Evolutionary conservation across 2,329 filamentous ascomycete genomes (phyloP).

Genomic region (Cordyceps sp.): DNA sequence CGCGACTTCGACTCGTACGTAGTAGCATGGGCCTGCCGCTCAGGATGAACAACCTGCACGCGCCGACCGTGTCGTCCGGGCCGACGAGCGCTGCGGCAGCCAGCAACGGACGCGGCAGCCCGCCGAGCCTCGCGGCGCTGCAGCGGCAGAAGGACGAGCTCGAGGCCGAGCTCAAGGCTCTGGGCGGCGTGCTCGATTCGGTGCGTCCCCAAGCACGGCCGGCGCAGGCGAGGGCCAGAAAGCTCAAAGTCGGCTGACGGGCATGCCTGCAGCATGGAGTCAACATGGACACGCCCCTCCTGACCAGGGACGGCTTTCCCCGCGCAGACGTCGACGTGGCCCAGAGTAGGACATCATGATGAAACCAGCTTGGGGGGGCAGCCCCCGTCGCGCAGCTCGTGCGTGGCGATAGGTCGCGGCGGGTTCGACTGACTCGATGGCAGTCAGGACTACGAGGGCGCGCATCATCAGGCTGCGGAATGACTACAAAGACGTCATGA

Average conservation of each 20-base stretch:
- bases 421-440: conserved; percentile 2
- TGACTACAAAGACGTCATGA: conserved; percentile 86
- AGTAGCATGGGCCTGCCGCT: conserved; percentile 5
- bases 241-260: conserved; percentile 9
- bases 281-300: conserved; percentile 76
- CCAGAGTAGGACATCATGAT: conserved; percentile 56
- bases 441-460: conserved; percentile 83
- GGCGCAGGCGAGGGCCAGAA: too few species aligned
- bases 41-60: conserved; percentile 38
- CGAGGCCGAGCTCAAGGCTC: conserved; percentile 72
- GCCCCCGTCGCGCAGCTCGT: too few species aligned
- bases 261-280: conserved; percentile 56
- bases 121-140: conserved; percentile 61
- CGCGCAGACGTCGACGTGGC: conserved; percentile 88
- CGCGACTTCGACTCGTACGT: too few species aligned
- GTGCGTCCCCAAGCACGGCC: conserved; percentile 29
- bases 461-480: conserved; percentile 82
- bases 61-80: conserved; percentile 52
- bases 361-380: too few species aligned
- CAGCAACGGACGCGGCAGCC: conserved; percentile 43
- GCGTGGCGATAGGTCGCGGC: too few species aligned
- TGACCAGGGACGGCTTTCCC: conserved; percentile 82
- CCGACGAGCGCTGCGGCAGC: conserved; percentile 42
- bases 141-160: conserved; percentile 70
- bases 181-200: conserved; percentile 76